Percentiles rank a stretch among this genome's conserved stretches.
Conservation (phyloP, 202 grass and related monocot genomes). For the Zoysia matrella region DNA sequence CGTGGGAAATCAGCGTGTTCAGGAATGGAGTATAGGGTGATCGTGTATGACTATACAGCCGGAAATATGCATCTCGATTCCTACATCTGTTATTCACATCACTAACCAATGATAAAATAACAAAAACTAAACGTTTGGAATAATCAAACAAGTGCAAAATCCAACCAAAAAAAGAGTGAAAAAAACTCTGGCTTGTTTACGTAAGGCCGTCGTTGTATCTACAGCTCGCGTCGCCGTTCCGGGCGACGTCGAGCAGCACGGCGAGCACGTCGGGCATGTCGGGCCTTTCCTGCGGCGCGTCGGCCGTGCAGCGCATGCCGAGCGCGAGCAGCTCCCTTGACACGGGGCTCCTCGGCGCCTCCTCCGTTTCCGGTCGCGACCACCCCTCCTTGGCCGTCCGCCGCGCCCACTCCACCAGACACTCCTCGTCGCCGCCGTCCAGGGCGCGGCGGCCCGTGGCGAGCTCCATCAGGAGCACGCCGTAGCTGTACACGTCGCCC, state of each 20-base stretch:
- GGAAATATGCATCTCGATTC: background rate
- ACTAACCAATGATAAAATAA: constrained; percentile 17
- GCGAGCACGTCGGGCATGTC: constrained; percentile 67
- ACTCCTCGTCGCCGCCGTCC: constrained; percentile 73
- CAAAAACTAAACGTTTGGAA: background rate
- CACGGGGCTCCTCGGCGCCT: background rate
- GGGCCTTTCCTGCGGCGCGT: constrained; percentile 68
- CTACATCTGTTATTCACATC: constrained; percentile 39
- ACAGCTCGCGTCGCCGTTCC: background rate
- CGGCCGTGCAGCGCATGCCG: constrained; percentile 69
- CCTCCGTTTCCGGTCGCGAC: background rate
- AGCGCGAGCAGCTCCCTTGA: constrained; percentile 59
- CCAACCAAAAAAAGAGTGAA: background rate
- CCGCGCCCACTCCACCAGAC: constrained; percentile 69
- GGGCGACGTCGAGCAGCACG: constrained; percentile 45
- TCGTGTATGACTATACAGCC: background rate
- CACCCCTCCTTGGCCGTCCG: constrained; percentile 55
- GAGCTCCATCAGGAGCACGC: constrained; percentile 91
- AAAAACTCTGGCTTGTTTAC: background rate
- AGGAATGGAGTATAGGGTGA: background rate
- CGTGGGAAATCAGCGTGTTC: background rate
- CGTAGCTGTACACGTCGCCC: constrained; percentile 93
- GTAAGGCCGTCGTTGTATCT: constrained; percentile 6
- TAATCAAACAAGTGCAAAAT: background rate
- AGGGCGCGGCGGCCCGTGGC: constrained; percentile 64